Conservation (phyloP, 805 yeast species). For the Naumovozyma dairenensis region DNA sequence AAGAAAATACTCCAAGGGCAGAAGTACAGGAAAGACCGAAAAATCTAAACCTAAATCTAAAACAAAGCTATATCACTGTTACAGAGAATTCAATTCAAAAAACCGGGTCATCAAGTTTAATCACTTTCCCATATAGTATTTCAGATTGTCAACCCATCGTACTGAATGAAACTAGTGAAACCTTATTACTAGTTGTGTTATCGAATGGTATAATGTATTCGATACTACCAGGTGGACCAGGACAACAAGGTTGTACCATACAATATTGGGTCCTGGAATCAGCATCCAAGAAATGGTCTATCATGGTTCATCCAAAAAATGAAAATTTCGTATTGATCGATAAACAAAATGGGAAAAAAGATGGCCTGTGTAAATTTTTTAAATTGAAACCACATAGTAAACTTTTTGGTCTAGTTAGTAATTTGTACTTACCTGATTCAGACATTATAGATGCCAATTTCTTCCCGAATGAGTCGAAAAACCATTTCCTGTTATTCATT, state of each 20-base stretch:
- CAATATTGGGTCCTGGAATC: slow-evolving; percentile 1
- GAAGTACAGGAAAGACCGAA: background rate
- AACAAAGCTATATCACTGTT: slow-evolving; percentile 7
- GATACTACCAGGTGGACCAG: background rate
- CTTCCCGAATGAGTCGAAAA: slow-evolving; percentile 7
- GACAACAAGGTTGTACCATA: slow-evolving; percentile 1
- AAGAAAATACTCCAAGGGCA: background rate
- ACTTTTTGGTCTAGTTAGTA: slow-evolving; percentile 17
- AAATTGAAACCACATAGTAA: slow-evolving; percentile 2
- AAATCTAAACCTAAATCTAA: no score
- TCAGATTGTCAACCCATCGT: slow-evolving; percentile 11
- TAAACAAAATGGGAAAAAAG: background rate
- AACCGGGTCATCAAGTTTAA: slow-evolving; percentile 7
- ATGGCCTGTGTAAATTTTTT: slow-evolving; percentile 1
- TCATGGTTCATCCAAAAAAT: background rate
- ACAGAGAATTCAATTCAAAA: slow-evolving; percentile 10
- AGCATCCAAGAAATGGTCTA: background rate
- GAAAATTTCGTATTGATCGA: background rate
- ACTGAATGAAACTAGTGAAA: slow-evolving; percentile 1
- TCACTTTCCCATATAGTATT: slow-evolving; percentile 10
- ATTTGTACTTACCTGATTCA: slow-evolving; percentile 13
- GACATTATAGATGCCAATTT: slow-evolving; percentile 12
- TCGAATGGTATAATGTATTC: background rate
- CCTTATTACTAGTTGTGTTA: background rate
- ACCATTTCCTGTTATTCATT: slow-evolving; percentile 14